Evolutionary conservation across 148 eudicot species (phyloP), one percentile per base, ranked within the genome.

Genomic region (Rhododendron henanense): DNA sequence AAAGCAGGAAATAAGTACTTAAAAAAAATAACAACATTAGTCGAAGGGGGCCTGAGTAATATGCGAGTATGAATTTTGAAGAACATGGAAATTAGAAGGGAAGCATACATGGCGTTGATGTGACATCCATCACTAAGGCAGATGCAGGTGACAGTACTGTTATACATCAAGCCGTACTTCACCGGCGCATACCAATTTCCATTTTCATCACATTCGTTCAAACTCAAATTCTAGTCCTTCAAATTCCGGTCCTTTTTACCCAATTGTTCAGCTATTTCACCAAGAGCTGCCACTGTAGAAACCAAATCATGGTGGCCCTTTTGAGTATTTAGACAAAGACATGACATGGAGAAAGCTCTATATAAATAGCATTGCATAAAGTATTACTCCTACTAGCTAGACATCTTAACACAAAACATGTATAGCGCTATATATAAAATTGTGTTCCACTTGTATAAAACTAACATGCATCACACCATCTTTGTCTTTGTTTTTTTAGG

Each of bases 201-300:
- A 75, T 86, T 81, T n/a, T 59, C 71, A 69, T 84, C 87, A 69
- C 91, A 90, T 63, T 85, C 84, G 33, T 90, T 84, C 39, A 90
- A 61, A 47, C 3, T 86, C 25, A 88, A 88, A 31, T 31, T 31
- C 31, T 0, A 31, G 31, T 39, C 41, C 28, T 28, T 86, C 25
- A 88, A 88, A 5, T 39, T 39, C 44, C 44, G 88, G 55, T 87
- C 90, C 7, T 21, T 82, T 84, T 90, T 90, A 3, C 88, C 87
- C 85, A 90, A 47, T 48, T 90, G 83, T 41, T 39, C 57, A 65
- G 87, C 90, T 48, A 90, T 88, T 81, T 88, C 91, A 44, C 53
- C 4, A 33, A 88, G 91, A 67, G 87, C 87, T 28, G 81, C 25
- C 83, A 78, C 91, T 90, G 90, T 65, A 90, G 80, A 44, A 63